Percentiles rank a stretch among this genome's conserved stretches.
These are phyloP conservation scores for Albugo laibachii DNA, from an alignment of 352 stramenopile species.

Conservation along the genomic window DNA sequence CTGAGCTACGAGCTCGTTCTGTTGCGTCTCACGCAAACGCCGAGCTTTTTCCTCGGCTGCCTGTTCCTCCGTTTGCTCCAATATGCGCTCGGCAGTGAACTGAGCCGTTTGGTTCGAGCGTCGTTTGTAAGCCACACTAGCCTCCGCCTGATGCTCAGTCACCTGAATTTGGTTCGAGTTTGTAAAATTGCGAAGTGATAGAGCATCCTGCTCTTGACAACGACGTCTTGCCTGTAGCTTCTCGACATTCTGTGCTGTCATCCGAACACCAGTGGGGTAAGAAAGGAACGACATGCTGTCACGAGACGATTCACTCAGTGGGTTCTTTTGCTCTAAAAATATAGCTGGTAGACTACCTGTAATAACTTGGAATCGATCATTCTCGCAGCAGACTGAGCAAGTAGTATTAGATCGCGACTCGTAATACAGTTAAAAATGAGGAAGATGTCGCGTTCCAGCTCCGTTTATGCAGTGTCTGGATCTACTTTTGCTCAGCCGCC, in stretches of 20 bases:
- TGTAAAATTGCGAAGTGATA: slow-evolving; percentile 30
- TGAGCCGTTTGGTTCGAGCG: slow-evolving; percentile 37
- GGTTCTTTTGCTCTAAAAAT: too few species aligned
- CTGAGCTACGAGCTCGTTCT: slow-evolving; percentile 52
- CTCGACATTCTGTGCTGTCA: slow-evolving; percentile 39
- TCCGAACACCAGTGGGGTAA: slow-evolving; percentile 28
- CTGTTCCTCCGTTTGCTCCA: slow-evolving; percentile 24
- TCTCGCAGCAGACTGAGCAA: too few species aligned
- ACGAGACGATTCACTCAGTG: too few species aligned
- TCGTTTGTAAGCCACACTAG: slow-evolving; percentile 20
- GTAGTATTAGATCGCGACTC: too few species aligned
- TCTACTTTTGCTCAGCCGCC: slow-evolving; percentile 3
- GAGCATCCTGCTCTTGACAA: slow-evolving; percentile 32
- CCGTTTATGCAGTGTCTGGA: too few species aligned
- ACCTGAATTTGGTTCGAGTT: slow-evolving; percentile 33
- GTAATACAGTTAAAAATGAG: too few species aligned
- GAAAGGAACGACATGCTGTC: slow-evolving; percentile 24
- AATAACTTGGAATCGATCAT: too few species aligned
- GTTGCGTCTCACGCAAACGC: slow-evolving; percentile 20
- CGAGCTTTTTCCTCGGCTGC: slow-evolving; percentile 10
- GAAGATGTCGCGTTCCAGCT: too few species aligned
- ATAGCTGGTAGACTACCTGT: too few species aligned
- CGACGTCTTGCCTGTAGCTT: slow-evolving; percentile 37
- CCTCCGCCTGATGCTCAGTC: slow-evolving; percentile 40
- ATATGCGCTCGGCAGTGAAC: slow-evolving; percentile 43